Conservation (phyloP, 208 protist genomes). For the Eutreptiella sp. region DNA sequence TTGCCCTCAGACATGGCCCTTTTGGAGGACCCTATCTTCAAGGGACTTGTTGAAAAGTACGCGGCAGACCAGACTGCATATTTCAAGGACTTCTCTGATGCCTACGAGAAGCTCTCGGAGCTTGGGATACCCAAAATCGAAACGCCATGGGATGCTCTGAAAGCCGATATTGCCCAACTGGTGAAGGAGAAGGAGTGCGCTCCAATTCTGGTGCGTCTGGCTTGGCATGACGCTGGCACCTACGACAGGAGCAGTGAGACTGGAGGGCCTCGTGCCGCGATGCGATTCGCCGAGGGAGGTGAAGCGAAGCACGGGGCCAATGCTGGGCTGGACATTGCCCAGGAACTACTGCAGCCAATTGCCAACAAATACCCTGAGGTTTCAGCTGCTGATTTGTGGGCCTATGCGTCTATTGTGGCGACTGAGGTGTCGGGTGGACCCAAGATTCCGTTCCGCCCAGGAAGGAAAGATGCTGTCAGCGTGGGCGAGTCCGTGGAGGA, state of each 20-base stretch:
- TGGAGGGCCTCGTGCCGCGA: constrained; percentile 60
- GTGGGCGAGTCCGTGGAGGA: constrained; percentile 57
- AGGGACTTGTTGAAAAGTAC: constrained; percentile 42
- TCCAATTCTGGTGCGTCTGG: constrained; percentile 59
- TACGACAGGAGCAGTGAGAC: constrained; percentile 57
- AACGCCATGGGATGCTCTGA: too few species aligned
- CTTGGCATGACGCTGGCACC: constrained; percentile 64
- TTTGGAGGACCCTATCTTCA: constrained; percentile 39
- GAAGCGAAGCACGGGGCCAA: constrained; percentile 70
- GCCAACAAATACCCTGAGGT: constrained; percentile 72
- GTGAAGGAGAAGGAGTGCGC: too few species aligned
- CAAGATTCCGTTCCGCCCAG: constrained; percentile 64
- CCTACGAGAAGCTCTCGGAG: constrained; percentile 31
- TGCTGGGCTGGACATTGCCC: constrained; percentile 67
- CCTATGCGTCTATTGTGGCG: constrained; percentile 71
- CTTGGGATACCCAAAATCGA: too few species aligned
- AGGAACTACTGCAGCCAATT: constrained; percentile 69
- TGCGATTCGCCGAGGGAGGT: constrained; percentile 66
- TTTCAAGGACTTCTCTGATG: constrained; percentile 44
- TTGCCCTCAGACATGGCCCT: constrained; percentile 49
- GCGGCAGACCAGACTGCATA: constrained; percentile 49
- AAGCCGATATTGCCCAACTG: too few species aligned
- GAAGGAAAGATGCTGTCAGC: constrained; percentile 64
- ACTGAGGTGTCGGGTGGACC: constrained; percentile 83
- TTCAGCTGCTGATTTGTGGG: constrained; percentile 84